Evolutionary conservation across 768 basidiomycete species (phyloP), one percentile per base, ranked within the genome.

Genomic region (Porphyrellus cyaneotinctus): DNA sequence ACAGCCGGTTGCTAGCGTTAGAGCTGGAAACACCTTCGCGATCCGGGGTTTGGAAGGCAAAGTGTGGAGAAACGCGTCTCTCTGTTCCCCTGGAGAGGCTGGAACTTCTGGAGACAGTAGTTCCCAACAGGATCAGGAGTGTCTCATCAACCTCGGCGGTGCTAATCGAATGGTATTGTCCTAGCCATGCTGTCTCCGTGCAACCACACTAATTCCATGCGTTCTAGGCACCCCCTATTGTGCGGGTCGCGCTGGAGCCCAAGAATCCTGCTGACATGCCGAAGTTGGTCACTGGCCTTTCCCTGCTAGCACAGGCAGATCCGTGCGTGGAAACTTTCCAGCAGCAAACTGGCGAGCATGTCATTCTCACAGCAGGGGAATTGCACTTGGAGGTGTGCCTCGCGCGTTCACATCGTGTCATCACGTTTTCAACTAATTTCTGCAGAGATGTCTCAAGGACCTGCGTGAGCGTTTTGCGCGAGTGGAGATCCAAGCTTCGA

Each of bases 251-350:
- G 0, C 71, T 99, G 38, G 97, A 98, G 64, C 93, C 97, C 0
- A 76, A 74, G 26, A 75, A 80, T 36, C 90, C 86, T 15, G 84
- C 84, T 8, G 92, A 98, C 64, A 88, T 98, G 83, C 86, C 84
- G 2, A 93, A 91, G 66, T 77, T 99, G 22, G 79, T 98, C 41
- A 79, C 78, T 33, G 97, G 97, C 1, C 74, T 99, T 49, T 89
- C 88, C 58, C 75, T 98, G 13, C 81, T 99, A 31, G 88, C 87
- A 59, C 95, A 97, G 65, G 87, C 94, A 5, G 97, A 98, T 72
- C 95, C 97, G 1, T 98, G 94, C 58, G 95, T 95, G 5, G 93
- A 98, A 66, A 95, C 91, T 0, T 94, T 97, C 68, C 94, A 97
- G 59, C 97, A 98, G 70, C 83, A 91, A 62, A 97, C 95, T 0